Percentiles rank a stretch among this genome's conserved stretches.
Evolutionary conservation across 2,329 filamentous ascomycete species (phyloP).

Genomic region (Furcasterigmium sp.): DNA sequence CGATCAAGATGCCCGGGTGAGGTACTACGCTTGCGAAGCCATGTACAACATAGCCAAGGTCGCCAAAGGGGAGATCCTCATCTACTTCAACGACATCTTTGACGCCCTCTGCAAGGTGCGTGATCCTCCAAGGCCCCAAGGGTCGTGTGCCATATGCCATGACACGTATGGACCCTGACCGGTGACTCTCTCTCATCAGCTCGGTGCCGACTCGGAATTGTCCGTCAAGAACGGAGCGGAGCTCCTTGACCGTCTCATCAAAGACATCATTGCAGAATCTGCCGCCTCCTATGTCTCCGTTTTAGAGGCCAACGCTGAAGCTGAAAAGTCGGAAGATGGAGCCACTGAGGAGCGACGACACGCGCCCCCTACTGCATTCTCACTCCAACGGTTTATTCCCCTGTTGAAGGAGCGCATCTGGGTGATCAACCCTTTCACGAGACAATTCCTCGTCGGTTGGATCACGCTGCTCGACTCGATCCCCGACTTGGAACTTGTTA

Average conservation of each 20-base stretch:
- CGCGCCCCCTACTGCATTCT: conserved; percentile 82
- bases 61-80: conserved; percentile 91
- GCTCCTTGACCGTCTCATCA: conserved; percentile 86
- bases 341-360: conserved; percentile 25
- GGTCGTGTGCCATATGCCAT: no score
- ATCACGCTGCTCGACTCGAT: conserved; percentile 93
- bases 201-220: conserved; percentile 91
- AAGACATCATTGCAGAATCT: conserved; percentile 93
- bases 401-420: conserved; percentile 90
- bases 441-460: conserved; percentile 95
- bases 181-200: conserved; percentile 40
- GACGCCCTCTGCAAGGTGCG: conserved; percentile 91
- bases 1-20: conserved; percentile 93
- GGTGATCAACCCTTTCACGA: conserved; percentile 89
- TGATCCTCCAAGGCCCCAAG: conserved; percentile 3
- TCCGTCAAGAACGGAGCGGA: conserved; percentile 98
- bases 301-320: conserved; percentile 54
- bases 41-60: conserved; percentile 99
- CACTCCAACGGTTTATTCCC: conserved; percentile 83
- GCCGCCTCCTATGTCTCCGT: conserved; percentile 92
- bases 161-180: neutral
- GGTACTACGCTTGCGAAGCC: conserved; percentile 98
- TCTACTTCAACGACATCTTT: conserved; percentile 98
- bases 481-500: conserved; percentile 90
- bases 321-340: conserved; percentile 37